Conservation (phyloP, 495 filamentous ascomycete species). For the Collariella sp. region DNA sequence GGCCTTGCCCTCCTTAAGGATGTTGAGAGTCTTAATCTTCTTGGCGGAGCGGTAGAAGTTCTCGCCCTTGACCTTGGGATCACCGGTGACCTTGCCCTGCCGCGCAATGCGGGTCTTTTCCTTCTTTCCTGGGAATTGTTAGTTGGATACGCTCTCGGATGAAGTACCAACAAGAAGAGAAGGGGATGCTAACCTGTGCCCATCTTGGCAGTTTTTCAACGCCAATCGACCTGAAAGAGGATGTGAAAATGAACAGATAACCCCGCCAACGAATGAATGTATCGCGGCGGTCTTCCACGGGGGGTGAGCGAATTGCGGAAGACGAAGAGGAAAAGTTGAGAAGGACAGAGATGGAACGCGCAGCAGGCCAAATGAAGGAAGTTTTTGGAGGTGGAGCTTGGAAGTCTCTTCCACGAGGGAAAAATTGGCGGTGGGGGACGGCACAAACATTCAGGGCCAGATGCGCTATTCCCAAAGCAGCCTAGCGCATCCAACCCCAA, state of each 20-base stretch:
- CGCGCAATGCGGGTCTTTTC: constrained; percentile 68
- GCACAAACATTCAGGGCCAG: constrained; percentile 11
- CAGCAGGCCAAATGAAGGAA: constrained; percentile 15
- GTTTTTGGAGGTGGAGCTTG: constrained; percentile 24
- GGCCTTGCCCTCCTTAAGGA: constrained; percentile 72
- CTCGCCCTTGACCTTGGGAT: constrained; percentile 89
- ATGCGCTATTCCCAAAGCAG: constrained; percentile 8
- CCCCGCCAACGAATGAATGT: constrained; percentile 20
- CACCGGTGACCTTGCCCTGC: constrained; percentile 72
- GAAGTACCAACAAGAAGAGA: neutral
- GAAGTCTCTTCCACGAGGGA: constrained; percentile 8
- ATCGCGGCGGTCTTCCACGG: constrained; percentile 17
- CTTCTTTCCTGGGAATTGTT: constrained; percentile 58
- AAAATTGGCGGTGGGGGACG: constrained; percentile 21
- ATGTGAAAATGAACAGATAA: constrained; percentile 4
- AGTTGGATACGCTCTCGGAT: neutral
- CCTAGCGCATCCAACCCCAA: constrained; percentile 9
- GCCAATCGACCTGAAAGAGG: constrained; percentile 4
- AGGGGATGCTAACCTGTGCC: constrained; percentile 50
- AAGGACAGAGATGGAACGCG: neutral
- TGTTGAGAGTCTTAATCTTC: constrained; percentile 76
- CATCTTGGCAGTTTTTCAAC: constrained; percentile 46
- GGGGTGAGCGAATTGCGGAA: constrained; percentile 17
- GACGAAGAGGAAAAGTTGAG: constrained; percentile 16
- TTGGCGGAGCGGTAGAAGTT: constrained; percentile 57